Percentiles rank a stretch among this genome's conserved stretches.
These are phyloP conservation scores for Colletotrichum neosansevieriae DNA, from an alignment of 2,329 filamentous ascomycete genomes.

Conservation along the genomic window DNA sequence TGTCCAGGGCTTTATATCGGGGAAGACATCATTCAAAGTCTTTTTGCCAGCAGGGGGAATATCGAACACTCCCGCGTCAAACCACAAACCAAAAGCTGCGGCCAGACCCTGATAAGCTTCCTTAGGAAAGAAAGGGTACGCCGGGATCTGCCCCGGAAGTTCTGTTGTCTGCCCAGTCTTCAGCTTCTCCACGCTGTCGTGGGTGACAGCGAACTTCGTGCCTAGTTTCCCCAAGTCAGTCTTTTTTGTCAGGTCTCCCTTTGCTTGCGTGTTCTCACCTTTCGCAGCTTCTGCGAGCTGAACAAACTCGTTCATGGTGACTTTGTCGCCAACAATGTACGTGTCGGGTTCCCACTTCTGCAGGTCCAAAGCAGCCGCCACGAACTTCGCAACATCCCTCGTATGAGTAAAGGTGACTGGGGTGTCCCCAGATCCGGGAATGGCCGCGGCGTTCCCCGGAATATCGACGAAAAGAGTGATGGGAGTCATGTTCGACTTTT, in stretches of 20 bases:
- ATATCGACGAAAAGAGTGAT: slow-evolving; percentile 59
- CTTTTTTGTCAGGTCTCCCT: background rate
- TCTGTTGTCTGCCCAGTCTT: slow-evolving; percentile 51
- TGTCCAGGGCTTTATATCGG: slow-evolving; percentile 44
- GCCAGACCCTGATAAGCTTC: slow-evolving; percentile 43
- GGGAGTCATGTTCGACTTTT: slow-evolving; percentile 53
- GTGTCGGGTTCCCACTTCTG: slow-evolving; percentile 57
- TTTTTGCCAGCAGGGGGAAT: slow-evolving; percentile 21
- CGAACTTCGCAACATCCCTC: slow-evolving; percentile 60
- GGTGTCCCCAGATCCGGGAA: slow-evolving; percentile 61
- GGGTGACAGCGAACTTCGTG: slow-evolving; percentile 50
- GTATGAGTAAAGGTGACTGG: slow-evolving; percentile 61
- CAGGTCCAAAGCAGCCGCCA: slow-evolving; percentile 55
- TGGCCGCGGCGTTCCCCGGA: slow-evolving; percentile 55
- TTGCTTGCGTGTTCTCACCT: slow-evolving; percentile 46
- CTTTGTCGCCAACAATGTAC: slow-evolving; percentile 53
- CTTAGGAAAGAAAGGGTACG: slow-evolving; percentile 46
- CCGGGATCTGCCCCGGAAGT: slow-evolving; percentile 43
- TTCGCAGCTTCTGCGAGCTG: slow-evolving; percentile 51
- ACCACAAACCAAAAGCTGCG: slow-evolving; percentile 43
- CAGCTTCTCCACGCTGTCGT: slow-evolving; percentile 50
- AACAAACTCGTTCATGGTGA: slow-evolving; percentile 60
- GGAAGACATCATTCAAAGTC: slow-evolving; percentile 42
- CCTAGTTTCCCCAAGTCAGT: slow-evolving; percentile 39
- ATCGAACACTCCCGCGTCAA: slow-evolving; percentile 42